Evolutionary conservation across 805 yeast genomes (phyloP).

Genomic region (Hanseniaspora taiwanica): DNA sequence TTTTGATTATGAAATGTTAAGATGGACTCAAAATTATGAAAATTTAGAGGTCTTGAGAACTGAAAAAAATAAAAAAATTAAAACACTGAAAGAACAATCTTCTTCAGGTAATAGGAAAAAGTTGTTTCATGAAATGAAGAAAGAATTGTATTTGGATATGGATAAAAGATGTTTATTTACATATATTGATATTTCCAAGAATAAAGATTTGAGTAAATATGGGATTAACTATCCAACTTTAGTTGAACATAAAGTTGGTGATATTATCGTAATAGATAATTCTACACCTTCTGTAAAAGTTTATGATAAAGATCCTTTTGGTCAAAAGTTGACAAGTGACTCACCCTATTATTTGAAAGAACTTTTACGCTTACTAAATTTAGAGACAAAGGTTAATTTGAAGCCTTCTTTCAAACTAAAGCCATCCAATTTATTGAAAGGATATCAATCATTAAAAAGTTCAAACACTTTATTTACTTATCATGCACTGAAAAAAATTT

Average conservation of each 20-base stretch:
- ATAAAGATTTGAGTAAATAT: not conserved
- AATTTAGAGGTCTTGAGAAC: constrained; percentile 25
- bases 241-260: constrained; percentile 34
- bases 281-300: constrained; percentile 20
- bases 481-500: too few relatives aligned
- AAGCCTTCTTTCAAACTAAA: constrained; percentile 26
- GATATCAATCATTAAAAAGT: too few relatives aligned
- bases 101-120: constrained; percentile 31
- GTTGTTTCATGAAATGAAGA: constrained; percentile 30
- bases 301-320: constrained; percentile 25
- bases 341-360: constrained; percentile 25
- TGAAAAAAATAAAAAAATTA: constrained; percentile 32
- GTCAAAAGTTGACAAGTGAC: constrained; percentile 24
- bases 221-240: constrained; percentile 5
- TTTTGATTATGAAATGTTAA: constrained; percentile 34
- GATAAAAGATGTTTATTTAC: constrained; percentile 31
- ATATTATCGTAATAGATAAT: constrained; percentile 38
- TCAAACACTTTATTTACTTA: too few relatives aligned
- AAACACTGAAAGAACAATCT: constrained; percentile 29
- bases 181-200: constrained; percentile 36
- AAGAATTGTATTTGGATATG: constrained; percentile 34
- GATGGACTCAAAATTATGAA: constrained; percentile 29
- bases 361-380: constrained; percentile 27
- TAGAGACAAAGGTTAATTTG: constrained; percentile 33
- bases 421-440: constrained; percentile 18